Conservation (phyloP, 306 rosid species). For the Cicer pinnatifidum region DNA sequence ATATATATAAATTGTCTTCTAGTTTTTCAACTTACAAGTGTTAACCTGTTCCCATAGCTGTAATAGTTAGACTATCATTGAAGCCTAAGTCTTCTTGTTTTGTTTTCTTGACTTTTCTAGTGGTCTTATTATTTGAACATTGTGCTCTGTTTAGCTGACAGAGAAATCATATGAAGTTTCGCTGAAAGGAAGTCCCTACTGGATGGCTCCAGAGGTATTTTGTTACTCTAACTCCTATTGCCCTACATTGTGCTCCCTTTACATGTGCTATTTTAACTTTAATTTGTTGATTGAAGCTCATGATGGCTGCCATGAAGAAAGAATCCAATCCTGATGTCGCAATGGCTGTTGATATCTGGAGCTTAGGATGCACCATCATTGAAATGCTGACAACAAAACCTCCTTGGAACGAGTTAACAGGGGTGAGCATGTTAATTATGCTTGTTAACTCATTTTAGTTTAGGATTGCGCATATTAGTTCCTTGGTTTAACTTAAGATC, state of each 20-base stretch:
- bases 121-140: slow-evolving; percentile 39
- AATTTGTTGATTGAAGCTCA: slow-evolving; percentile 61
- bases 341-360: slow-evolving; percentile 94
- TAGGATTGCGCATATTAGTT: slow-evolving; percentile 17
- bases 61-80: slow-evolving; percentile 22
- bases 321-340: slow-evolving; percentile 68
- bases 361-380: slow-evolving; percentile 91
- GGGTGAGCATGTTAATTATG: slow-evolving; percentile 60
- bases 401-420: slow-evolving; percentile 85
- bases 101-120: slow-evolving; percentile 26
- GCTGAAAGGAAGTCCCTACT: slow-evolving; percentile 93
- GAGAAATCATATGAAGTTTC: slow-evolving; percentile 80
- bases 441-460: slow-evolving; percentile 39
- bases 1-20: slow-evolving; percentile 1
- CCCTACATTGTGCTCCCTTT: slow-evolving; percentile 4
- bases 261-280: slow-evolving; percentile 25
- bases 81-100: slow-evolving; percentile 8
- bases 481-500: slow-evolving; percentile 23
- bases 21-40: slow-evolving; percentile 17
- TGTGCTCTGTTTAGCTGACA: slow-evolving; percentile 63
- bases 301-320: slow-evolving; percentile 79
- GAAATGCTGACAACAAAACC: slow-evolving; percentile 96
- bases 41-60: slow-evolving; percentile 20
- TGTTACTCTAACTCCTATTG: slow-evolving; percentile 32
- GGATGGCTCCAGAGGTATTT: slow-evolving; percentile 99